A percentile compares a stretch with the other conserved stretches of the same genome.
phyloP scores from a whole-genome alignment of 768 basidiomycete species.

The Tricholoma matsutake region DNA sequence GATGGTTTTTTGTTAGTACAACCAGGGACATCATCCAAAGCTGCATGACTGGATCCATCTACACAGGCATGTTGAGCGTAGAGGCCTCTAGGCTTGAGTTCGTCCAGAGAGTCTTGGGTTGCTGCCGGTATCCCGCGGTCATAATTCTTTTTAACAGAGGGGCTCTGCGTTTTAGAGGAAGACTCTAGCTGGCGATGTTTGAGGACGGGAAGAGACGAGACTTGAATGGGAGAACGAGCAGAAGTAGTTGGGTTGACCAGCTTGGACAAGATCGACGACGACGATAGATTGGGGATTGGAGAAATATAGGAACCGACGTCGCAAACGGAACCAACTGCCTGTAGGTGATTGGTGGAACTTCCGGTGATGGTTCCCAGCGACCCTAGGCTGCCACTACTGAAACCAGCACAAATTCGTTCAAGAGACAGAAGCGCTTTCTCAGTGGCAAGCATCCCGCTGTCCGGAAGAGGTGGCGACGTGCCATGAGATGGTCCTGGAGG shows the following conservation, averaged over 20 bases:
- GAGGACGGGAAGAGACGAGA: not conserved
- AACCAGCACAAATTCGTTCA: constrained; percentile 21
- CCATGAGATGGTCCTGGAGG: constrained; percentile 3
- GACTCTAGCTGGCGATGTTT: not conserved
- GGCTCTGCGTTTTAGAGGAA: not conserved
- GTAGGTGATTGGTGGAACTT: constrained; percentile 7
- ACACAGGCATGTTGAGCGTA: not conserved
- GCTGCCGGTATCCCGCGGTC: not conserved
- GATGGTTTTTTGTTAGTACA: not conserved
- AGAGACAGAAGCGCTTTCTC: constrained; percentile 20
- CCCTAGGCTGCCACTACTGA: constrained; percentile 35
- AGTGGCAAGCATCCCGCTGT: constrained; percentile 9
- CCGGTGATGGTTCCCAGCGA: constrained; percentile 26
- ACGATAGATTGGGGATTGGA: not conserved
- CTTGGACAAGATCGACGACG: not conserved
- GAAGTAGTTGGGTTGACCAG: not conserved
- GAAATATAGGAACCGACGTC: not conserved
- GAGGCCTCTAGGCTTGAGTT: not conserved
- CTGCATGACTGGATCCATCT: not conserved
- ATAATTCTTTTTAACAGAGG: not conserved
- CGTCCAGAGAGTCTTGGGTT: not conserved
- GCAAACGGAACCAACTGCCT: not conserved
- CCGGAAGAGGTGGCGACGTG: not conserved
- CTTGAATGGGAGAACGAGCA: not conserved
- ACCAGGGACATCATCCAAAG: not conserved